Evolutionary conservation across 1,139 yeast species (phyloP), one percentile per base, ranked within the genome.

Genomic region (Zygosaccharomyces sapae): DNA sequence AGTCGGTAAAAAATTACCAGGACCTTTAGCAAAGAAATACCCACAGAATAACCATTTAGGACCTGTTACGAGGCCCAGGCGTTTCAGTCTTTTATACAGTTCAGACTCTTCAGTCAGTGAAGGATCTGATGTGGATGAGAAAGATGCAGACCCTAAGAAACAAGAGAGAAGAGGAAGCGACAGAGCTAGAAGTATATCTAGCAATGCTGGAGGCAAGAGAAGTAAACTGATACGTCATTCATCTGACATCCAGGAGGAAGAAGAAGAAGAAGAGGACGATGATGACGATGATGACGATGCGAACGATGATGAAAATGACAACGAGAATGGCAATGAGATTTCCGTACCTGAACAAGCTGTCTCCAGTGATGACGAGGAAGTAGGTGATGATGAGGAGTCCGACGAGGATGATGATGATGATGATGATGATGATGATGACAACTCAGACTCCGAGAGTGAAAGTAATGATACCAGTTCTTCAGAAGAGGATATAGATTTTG

Each of bases 401-500:
- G 39, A 36, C 18, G 19, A 49, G 51, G 51, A 53, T 31, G 56
- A 51, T 16, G 48, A 47, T 4, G 57, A 62, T 34, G 69, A 65
- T 13, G 70, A 60, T 38, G 66, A 54, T 43, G 65, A 62, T 16
- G 62, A 58, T 9, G 71, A 70, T 4, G 72, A 67, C 4, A 70
- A 65, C 24, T 74, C 68, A 16, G 72, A 69, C 24, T 69, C 66
- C 40, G 70, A 66, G 27, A 69, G 69, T 13, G 58, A 53, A 16
- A 68, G 67, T 19, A 71, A 67, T 16, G 70, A 67, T 22, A 75
- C 82, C 3, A 77, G 82, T 10, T 74, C 79, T 1, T 84, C 81
- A 53, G 89, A 83, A 55, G 80, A 80, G 30, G 83, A 80, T 55
- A 80, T 83, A 3, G 90, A 84, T 64, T 83, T 81, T 61, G 85